Base-by-base conservation (phyloP, 2,329 filamentous ascomycete genomes). In the Alternaria metachromatica region DNA sequence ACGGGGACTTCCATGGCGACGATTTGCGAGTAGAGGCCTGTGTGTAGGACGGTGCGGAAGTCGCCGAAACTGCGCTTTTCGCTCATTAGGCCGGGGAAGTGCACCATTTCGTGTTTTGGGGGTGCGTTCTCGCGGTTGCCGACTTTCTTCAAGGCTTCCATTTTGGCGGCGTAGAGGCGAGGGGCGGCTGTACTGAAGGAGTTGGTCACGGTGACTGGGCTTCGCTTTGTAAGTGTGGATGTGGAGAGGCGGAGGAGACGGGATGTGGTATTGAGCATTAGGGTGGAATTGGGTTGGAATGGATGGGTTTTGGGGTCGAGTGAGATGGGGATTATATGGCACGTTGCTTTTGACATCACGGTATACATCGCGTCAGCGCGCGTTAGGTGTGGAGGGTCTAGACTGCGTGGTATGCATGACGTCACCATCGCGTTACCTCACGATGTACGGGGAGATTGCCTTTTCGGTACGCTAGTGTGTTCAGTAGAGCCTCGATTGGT, bases 1-100 rank as follows among this genome's bases (percentile, higher is more conserved):
- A 88, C 85, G 0, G 88, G 88, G 0, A 90, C 83, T 46, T 87
- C 88, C 88, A 90, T 90, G 0, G 88, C 82, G 0, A 90, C 88
- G 9, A 90, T 76, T 75, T 90, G 88, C 11, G 83, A 73, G 74
- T 89, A 90, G 7, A 90, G 78, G 0, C 88, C 88, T 2, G 88
- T 90, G 77, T 86, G 88, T 13, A 90, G 77, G 21, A 90, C 87
- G 33, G 86, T 87, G 5, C 88, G 82, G 73, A 90, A 90, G 61
- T 88, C 85, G 3, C 80, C 84, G 20, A 87, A 89, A 43, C 83
- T 80, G 20, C 88, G 82, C 53, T 88, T 81, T 8, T 84, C 80
- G 9, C 82, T 85, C 26, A 86, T 84, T 77, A 90, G 84, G 13
- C 83, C 79, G 0, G 86, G 84, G 66, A 90, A 89, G 76, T 88